Evolutionary conservation across 768 basidiomycete genomes (phyloP).

Genomic region (Podaxis carcinomalis): DNA sequence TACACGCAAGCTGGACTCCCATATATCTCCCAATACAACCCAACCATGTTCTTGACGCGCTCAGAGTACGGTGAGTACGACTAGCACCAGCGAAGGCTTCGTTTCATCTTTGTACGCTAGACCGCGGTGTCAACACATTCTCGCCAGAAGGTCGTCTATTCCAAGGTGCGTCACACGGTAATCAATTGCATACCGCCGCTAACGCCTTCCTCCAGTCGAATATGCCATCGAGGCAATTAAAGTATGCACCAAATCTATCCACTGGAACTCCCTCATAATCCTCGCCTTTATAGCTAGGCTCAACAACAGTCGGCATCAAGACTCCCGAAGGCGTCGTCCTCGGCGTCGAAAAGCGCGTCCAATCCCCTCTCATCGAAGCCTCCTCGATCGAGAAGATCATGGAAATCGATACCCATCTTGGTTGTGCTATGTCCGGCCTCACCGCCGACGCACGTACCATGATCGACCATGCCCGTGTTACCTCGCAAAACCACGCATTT

Average conservation of each 20-base stretch:
- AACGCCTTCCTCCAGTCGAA: conserved; percentile 61
- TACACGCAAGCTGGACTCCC: conserved; percentile 28
- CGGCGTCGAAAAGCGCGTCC: conserved; percentile 97
- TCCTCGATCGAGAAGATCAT: conserved; percentile 99
- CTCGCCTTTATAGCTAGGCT: conserved; percentile 74
- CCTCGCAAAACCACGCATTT: conserved; percentile 92
- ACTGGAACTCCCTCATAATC: background rate
- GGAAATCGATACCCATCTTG: conserved; percentile 97
- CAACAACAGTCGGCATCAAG: conserved; percentile 93
- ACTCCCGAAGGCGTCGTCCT: conserved; percentile 90
- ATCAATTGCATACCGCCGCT: conserved; percentile 9
- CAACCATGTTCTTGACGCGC: conserved; percentile 85
- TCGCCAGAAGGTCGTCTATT: conserved; percentile 98
- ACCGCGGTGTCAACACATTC: conserved; percentile 98
- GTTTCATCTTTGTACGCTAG: conserved; percentile 30
- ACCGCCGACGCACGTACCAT: conserved; percentile 98
- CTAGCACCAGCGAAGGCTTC: background rate
- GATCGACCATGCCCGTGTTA: conserved; percentile 99
- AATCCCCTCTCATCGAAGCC: conserved; percentile 92
- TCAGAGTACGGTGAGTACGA: conserved; percentile 81
- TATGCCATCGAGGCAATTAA: conserved; percentile 99
- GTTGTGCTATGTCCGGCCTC: conserved; percentile 96
- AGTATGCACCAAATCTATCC: conserved; percentile 33
- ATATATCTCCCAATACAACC: conserved; percentile 18
- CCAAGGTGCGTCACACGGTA: conserved; percentile 63